Percentiles rank a stretch among this genome's conserved stretches.
Evolutionary conservation across 768 basidiomycete genomes (phyloP).

Genomic region (Naganishia friedmannii): DNA sequence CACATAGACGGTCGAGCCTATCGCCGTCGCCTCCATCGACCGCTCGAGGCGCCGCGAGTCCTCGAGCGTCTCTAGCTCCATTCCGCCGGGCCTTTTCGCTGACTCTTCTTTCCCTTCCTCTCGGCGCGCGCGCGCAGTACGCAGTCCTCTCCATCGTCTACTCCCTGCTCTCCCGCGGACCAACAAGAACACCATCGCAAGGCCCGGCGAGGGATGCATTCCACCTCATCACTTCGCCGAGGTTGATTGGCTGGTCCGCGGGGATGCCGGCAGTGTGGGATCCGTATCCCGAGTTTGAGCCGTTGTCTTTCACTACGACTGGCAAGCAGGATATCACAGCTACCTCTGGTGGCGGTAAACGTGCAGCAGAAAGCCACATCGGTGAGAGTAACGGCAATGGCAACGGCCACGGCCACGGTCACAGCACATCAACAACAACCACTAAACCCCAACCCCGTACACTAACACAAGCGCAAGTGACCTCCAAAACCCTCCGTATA

Average conservation of each 20-base stretch:
- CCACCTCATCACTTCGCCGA: slow-evolving; percentile 28
- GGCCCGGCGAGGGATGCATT: slow-evolving; percentile 24
- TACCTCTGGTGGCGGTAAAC: no score
- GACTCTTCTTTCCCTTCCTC: neutral
- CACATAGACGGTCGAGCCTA: no score
- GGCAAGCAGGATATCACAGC: no score
- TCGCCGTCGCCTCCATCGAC: no score
- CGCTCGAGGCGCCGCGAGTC: no score
- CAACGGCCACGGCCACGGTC: neutral
- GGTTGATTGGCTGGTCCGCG: slow-evolving; percentile 28
- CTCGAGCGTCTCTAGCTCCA: no score
- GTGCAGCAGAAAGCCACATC: no score
- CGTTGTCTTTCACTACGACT: no score
- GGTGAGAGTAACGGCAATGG: neutral
- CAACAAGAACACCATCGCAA: neutral
- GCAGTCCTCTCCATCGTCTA: slow-evolving; percentile 24
- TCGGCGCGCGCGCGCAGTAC: slow-evolving; percentile 12
- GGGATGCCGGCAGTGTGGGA: neutral
- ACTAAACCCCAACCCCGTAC: no score
- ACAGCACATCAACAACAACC: neutral
- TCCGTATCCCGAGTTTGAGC: slow-evolving; percentile 15
- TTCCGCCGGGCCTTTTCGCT: neutral
- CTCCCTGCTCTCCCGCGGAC: neutral
- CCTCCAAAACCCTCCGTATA: neutral
- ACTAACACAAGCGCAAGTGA: neutral